A percentile compares a stretch with the other conserved stretches of the same genome.
Evolutionary conservation across 805 yeast genomes (phyloP).

Genomic region (Ogataea naganishii): DNA sequence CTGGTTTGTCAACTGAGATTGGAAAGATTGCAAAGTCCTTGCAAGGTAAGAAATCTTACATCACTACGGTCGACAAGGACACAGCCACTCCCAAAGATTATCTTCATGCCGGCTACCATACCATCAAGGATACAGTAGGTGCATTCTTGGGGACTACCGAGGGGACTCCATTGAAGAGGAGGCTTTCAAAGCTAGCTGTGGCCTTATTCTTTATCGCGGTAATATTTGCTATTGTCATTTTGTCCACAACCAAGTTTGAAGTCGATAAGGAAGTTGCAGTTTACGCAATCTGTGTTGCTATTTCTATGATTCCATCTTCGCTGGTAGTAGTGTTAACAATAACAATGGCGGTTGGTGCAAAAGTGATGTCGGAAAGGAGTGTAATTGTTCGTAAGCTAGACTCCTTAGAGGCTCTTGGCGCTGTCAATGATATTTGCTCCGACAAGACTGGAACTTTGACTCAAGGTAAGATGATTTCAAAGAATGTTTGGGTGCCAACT

Average conservation of each 20-base stretch:
- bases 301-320: constrained; percentile 78
- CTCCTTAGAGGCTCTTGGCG: constrained; percentile 71
- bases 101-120: constrained; percentile 34
- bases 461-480: constrained; percentile 72
- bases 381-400: constrained; percentile 73
- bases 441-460: constrained; percentile 81
- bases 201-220: constrained; percentile 68
- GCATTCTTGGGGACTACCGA: constrained; percentile 64
- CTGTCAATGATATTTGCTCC: constrained; percentile 72
- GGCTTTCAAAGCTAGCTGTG: constrained; percentile 70
- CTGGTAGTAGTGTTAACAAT: constrained; percentile 75
- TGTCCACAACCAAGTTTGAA: constrained; percentile 71
- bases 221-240: constrained; percentile 75
- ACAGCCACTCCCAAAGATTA: constrained; percentile 35
- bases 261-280: constrained; percentile 80
- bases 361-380: constrained; percentile 56
- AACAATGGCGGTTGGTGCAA: constrained; percentile 79
- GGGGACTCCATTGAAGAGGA: constrained; percentile 79
- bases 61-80: constrained; percentile 32
- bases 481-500: constrained; percentile 58
- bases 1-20: constrained; percentile 68
- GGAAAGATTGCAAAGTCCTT: constrained; percentile 64
- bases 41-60: constrained; percentile 29
- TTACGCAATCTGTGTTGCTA: constrained; percentile 79
- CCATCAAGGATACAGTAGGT: constrained; percentile 49